Evolutionary conservation across 2,329 filamentous ascomycete genomes (phyloP), one percentile per base, ranked within the genome.

Genomic region (Claviceps humidiphila): DNA sequence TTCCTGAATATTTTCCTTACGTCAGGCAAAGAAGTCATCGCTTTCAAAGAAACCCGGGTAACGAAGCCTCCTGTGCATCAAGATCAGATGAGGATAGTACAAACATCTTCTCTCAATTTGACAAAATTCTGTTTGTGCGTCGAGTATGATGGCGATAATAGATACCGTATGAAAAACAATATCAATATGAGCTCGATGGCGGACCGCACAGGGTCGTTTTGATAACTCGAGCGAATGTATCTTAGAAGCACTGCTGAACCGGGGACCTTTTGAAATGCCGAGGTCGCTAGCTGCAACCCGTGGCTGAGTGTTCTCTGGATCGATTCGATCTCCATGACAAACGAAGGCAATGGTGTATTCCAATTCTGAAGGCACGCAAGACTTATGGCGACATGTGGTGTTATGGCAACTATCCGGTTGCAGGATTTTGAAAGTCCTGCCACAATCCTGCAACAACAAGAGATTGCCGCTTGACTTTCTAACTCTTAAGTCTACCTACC

Each of bases 201-300:
- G 50, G 89, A 95, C 51, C 94, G 85, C 53, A 97, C 82, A 9
- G 93, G 93, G 63, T 98, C 93, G 66, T 98, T 86, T 72, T 98
- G 93, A 73, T 98, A 97, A 66, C 89, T 95, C 53, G 89, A 95
- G 68, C 88, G 88, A 65, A 98, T 89, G 71, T 98, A 98, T 57
- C 93, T 87, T 60, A 95, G 80, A 62, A 97, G 76, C 60, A 98
- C 95, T 43, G 91, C 87, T 34, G 91, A 97, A 50, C 93, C 93
- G 34, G 93, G 94, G 41, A 98, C 79, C 63, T 86, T 88, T 63
- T 96, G 90, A 66, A 98, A 94, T 53, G 83, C 77, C 54, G 80
- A 72, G 51, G 74, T 73, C 24, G 77, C 72, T 55, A 76, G 70
- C 46, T 79, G 69, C 58, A 76, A 75, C 53, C 72, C 66, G 54